These are phyloP conservation scores for Lipomyces lipofer DNA, from an alignment of 805 yeast genomes.

Conservation along the genomic window DNA sequence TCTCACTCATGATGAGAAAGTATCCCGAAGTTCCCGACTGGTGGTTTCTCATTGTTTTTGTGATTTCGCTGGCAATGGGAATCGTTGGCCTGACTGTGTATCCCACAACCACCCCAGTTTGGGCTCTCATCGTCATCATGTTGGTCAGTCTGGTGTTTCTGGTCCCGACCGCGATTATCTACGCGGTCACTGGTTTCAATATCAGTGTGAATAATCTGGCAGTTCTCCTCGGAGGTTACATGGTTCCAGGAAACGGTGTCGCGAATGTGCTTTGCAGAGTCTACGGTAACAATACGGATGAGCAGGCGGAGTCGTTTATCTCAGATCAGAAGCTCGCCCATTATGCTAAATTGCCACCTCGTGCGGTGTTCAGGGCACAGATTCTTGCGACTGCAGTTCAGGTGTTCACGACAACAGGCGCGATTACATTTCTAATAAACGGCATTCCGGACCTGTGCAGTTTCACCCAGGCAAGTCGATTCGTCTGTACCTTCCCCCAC, in stretches of 20 bases:
- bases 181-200: slow-evolving; percentile 60
- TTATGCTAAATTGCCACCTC: slow-evolving; percentile 56
- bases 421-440: slow-evolving; percentile 48
- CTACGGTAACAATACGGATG: slow-evolving; percentile 50
- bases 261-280: slow-evolving; percentile 53
- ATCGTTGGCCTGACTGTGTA: slow-evolving; percentile 44
- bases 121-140: slow-evolving; percentile 62
- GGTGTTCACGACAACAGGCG: slow-evolving; percentile 53
- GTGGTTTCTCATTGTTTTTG: slow-evolving; percentile 60
- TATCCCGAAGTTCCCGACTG: slow-evolving; percentile 74
- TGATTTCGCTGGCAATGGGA: slow-evolving; percentile 41
- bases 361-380: slow-evolving; percentile 52
- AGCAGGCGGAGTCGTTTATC: slow-evolving; percentile 47
- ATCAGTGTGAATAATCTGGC: slow-evolving; percentile 47
- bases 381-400: slow-evolving; percentile 55
- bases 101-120: slow-evolving; percentile 56
- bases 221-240: slow-evolving; percentile 49
- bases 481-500: slow-evolving; percentile 34
- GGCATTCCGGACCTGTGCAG: slow-evolving; percentile 32
- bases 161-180: slow-evolving; percentile 62
- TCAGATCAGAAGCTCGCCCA: slow-evolving; percentile 52
- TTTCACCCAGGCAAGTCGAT: slow-evolving; percentile 26
- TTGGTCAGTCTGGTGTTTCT: slow-evolving; percentile 55
- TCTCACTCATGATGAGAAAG: slow-evolving; percentile 55
- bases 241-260: slow-evolving; percentile 52